Evolutionary conservation across 2,329 filamentous ascomycete species (phyloP).

Genomic region (Pestalotiopsis sp.): DNA sequence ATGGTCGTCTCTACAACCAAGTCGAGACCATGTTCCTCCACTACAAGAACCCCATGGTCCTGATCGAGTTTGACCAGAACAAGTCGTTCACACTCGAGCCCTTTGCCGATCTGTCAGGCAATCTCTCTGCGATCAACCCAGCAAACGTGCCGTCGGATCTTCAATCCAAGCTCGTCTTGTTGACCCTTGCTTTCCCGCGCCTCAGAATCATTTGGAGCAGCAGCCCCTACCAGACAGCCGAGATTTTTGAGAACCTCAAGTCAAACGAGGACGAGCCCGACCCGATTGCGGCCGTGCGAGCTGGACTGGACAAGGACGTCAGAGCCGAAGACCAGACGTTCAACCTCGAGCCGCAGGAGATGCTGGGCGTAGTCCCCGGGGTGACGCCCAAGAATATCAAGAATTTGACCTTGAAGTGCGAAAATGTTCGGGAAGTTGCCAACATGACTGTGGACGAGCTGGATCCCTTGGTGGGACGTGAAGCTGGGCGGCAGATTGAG

Average conservation of each 20-base stretch:
- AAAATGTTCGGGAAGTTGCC: constrained; percentile 79
- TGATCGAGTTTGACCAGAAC: constrained; percentile 97
- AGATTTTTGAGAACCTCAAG: constrained; percentile 95
- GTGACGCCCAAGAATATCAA: constrained; percentile 78
- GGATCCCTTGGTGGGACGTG: constrained; percentile 72
- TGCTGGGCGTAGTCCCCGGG: constrained; percentile 83
- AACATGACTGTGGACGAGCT: constrained; percentile 81
- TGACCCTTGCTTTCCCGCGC: constrained; percentile 88
- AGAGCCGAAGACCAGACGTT: constrained; percentile 71
- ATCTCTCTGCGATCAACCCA: constrained; percentile 63
- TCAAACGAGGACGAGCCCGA: constrained; percentile 88
- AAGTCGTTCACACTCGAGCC: constrained; percentile 95
- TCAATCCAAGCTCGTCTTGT: constrained; percentile 87
- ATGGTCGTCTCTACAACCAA: constrained; percentile 89
- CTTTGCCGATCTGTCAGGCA: constrained; percentile 67
- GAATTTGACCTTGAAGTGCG: constrained; percentile 70
- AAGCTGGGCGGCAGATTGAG: constrained; percentile 74
- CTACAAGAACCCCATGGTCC: constrained; percentile 85
- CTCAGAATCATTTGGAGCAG: constrained; percentile 93
- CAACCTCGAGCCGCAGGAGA: constrained; percentile 85
- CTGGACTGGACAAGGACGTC: constrained; percentile 71
- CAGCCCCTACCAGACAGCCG: constrained; percentile 91
- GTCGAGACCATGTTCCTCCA: constrained; percentile 92
- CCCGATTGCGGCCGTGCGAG: constrained; percentile 80
- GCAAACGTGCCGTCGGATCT: constrained; percentile 69